Base-by-base conservation (phyloP, 441 rosid genomes). In the Adansonia grandidieri region DNA sequence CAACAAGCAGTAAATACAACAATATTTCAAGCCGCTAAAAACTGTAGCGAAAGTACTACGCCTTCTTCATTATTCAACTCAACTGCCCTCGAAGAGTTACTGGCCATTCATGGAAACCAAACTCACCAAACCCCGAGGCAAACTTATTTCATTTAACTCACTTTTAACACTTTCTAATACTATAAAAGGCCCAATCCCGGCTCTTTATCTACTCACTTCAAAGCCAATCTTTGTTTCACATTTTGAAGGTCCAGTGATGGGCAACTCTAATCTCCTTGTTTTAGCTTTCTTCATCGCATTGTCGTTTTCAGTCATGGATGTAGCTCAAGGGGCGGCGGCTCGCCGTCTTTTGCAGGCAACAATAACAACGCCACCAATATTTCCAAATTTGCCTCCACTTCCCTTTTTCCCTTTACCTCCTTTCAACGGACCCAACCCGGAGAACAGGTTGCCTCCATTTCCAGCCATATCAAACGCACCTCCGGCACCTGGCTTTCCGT, bases 261-360 rank as follows among this genome's bases (percentile, higher is more conserved):
- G 60, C 50, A 70, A 4, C 37, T 37, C n/a, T 28, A 4, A 37
- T 37, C 81, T 71, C 61, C 62, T 75, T 58, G 0, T 42, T 32
- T 15, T 79, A 2, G 77, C 84, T 15, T 51, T 85, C 15, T 74
- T 79, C 11, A 6, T 83, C 10, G 76, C 74, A 11, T 19, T 79
- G 54, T n/a, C 80, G 8, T 17, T 80, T 32, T 57, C 82, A 0
- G 70, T 70, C 82, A 42, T 79, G 15, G n/a, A 72, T 11, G 40
- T 56, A 67, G 85, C 53, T 48, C 9, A 57, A 78, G 53, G 74
- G 37, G 20, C 58, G 19, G 9, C 82, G 42, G 42, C 42, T 58
- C 85, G 88, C 19, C 73, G 66, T 70, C 85, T 85, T 1, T 32
- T 79, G 60, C 85, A 81, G 45, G 19, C 1, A 9, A 66, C 48